Evolutionary conservation across 73 alveolate species (phyloP).

Genomic region (Paramecium primaurelia): DNA sequence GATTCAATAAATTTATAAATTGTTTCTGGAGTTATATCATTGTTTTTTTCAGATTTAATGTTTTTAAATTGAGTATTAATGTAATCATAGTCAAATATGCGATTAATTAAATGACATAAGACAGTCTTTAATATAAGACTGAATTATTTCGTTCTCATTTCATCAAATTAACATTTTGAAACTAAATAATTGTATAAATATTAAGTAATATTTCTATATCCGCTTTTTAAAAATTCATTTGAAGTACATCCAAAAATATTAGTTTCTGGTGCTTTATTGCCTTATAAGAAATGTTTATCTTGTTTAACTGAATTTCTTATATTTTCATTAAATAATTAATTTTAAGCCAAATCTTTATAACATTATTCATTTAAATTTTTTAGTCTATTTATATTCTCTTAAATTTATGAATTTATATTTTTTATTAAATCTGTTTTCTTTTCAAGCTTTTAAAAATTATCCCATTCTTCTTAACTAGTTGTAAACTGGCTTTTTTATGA

Average conservation of each 20-base stretch:
- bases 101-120: neutral
- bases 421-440: neutral
- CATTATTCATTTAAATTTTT: neutral
- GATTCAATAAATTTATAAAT: neutral
- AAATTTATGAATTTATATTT: neutral
- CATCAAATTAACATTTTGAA: neutral
- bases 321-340: neutral
- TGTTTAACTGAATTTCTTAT: neutral
- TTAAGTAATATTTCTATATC: neutral
- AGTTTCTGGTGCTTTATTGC: neutral
- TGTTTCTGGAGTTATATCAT: neutral
- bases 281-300: neutral
- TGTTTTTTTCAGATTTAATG: neutral
- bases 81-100: neutral
- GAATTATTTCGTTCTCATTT: neutral
- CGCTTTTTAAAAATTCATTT: neutral
- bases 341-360: neutral
- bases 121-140: neutral
- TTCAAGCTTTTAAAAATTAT: neutral
- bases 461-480: neutral
- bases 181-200: neutral
- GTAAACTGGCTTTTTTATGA: neutral
- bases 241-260: neutral
- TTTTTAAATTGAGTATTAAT: neutral
- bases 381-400: neutral